Conservation (phyloP, 176 grass and related monocot genomes). For the Metroxylon sagu region DNA sequence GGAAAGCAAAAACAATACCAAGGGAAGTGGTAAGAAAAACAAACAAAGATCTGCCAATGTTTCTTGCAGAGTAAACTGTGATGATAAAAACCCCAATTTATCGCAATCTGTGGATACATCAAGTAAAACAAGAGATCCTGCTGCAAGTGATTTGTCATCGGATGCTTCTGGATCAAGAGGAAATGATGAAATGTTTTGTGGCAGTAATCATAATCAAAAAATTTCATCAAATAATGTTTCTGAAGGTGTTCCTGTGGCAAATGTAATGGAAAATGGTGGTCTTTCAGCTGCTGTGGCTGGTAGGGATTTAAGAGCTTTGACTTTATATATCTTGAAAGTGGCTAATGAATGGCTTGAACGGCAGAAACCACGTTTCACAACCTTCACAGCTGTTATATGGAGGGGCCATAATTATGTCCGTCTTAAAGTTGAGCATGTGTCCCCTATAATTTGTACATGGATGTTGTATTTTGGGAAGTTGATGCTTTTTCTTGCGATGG, state of each 20-base stretch:
- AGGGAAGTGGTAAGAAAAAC: conserved; percentile 34
- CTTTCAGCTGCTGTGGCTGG: conserved; percentile 27
- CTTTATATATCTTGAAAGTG: conserved; percentile 49
- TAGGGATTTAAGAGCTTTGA: conserved; percentile 47
- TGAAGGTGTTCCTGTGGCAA: conserved; percentile 18
- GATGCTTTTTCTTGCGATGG: conserved; percentile 55
- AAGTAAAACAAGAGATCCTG: conserved; percentile 21
- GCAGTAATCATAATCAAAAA: conserved; percentile 17
- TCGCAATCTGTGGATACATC: conserved; percentile 20
- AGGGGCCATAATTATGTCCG: conserved; percentile 44
- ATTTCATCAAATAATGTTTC: neutral
- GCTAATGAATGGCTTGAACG: conserved; percentile 45
- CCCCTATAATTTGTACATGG: conserved; percentile 59
- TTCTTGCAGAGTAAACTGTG: conserved; percentile 26
- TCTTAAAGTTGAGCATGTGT: conserved; percentile 40
- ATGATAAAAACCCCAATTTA: conserved; percentile 16
- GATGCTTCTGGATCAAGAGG: conserved; percentile 28
- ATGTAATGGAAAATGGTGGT: neutral
- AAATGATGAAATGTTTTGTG: conserved; percentile 29
- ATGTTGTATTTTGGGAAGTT: conserved; percentile 67
- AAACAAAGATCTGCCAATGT: conserved; percentile 21
- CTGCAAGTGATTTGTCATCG: conserved; percentile 25
- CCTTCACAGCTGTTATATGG: conserved; percentile 29
- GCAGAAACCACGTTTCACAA: conserved; percentile 40
- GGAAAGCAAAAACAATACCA: conserved; percentile 31